Conservation (phyloP, 148 eudicot species). For the Linanthus parryae region DNA sequence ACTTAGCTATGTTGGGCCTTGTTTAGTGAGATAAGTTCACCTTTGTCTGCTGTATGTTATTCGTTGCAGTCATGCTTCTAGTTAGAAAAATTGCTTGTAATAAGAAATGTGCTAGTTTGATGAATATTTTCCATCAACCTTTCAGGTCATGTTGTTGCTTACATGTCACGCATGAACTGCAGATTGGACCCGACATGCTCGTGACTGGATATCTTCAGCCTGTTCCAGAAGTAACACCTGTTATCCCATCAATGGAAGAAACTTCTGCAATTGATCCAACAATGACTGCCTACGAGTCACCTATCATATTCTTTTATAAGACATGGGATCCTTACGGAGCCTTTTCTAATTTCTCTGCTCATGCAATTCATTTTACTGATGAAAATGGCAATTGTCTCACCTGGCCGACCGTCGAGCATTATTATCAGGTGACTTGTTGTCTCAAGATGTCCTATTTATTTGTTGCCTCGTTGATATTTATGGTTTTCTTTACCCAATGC, state of each 20-base stretch:
- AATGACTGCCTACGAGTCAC: conserved; percentile 58
- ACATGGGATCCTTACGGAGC: conserved; percentile 94
- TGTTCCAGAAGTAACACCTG: conserved; percentile 73
- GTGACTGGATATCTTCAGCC: conserved; percentile 89
- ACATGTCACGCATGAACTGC: conserved; percentile 19
- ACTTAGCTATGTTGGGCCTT: no score
- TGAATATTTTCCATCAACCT: neutral
- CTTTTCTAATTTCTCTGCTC: conserved; percentile 87
- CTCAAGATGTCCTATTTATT: neutral
- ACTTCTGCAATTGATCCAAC: conserved; percentile 75
- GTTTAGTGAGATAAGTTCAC: no score
- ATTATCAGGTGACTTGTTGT: conserved; percentile 62
- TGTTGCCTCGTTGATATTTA: neutral
- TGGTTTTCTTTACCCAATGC: no score
- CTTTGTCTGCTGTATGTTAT: no score
- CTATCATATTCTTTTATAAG: conserved; percentile 70
- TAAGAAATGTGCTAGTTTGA: neutral
- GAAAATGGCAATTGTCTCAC: conserved; percentile 45
- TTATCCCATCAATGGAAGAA: conserved; percentile 70
- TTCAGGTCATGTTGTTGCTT: neutral
- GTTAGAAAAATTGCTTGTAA: no score
- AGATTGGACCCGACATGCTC: conserved; percentile 94
- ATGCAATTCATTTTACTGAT: conserved; percentile 66
- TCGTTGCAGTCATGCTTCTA: no score
- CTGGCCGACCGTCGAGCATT: conserved; percentile 88